A percentile compares a stretch with the other conserved stretches of the same genome.
These are phyloP conservation scores for Yamadazyma sp. DNA, from an alignment of 1,139 yeast genomes.

Conservation along the genomic window DNA sequence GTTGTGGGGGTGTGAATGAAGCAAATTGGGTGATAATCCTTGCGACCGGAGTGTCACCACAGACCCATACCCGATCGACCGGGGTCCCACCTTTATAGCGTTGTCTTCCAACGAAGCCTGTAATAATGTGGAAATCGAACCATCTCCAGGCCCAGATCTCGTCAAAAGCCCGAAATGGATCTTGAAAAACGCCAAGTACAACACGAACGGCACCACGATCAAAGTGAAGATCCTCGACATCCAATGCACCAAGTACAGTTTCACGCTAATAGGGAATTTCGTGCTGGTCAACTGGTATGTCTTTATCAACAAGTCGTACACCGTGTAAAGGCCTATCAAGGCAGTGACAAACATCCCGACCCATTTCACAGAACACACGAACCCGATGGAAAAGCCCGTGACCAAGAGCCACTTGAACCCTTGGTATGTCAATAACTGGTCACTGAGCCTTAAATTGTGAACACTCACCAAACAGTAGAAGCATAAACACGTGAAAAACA, in stretches of 20 bases:
- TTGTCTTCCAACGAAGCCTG: conserved; percentile 65
- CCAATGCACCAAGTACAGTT: conserved; percentile 68
- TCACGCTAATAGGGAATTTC: conserved; percentile 30
- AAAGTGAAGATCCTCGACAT: conserved; percentile 59
- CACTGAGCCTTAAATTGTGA: conserved; percentile 42
- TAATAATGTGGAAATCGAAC: conserved; percentile 67
- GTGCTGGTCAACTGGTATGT: conserved; percentile 45
- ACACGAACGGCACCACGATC: conserved; percentile 69
- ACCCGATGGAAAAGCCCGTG: conserved; percentile 84
- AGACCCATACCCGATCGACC: conserved; percentile 64
- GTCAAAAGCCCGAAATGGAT: conserved; percentile 74
- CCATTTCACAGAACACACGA: conserved; percentile 94
- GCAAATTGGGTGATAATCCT: conserved; percentile 65
- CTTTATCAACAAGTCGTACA: conserved; percentile 70
- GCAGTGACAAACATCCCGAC: conserved; percentile 88
- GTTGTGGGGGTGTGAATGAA: conserved; percentile 67
- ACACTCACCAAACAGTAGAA: conserved; percentile 56
- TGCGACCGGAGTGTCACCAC: conserved; percentile 67
- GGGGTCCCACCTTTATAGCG: conserved; percentile 54
- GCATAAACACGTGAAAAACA: conserved; percentile 68
- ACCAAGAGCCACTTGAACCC: conserved; percentile 60
- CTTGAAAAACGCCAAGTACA: conserved; percentile 73
- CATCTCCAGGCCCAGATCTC: conserved; percentile 79
- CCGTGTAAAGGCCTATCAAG: conserved; percentile 81
- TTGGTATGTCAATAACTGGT: conserved; percentile 36